Percentiles rank a stretch among this genome's conserved stretches.
These are phyloP conservation scores for Noccaea bulbosa DNA, from an alignment of 345 rosid genomes.

Conservation along the genomic window DNA sequence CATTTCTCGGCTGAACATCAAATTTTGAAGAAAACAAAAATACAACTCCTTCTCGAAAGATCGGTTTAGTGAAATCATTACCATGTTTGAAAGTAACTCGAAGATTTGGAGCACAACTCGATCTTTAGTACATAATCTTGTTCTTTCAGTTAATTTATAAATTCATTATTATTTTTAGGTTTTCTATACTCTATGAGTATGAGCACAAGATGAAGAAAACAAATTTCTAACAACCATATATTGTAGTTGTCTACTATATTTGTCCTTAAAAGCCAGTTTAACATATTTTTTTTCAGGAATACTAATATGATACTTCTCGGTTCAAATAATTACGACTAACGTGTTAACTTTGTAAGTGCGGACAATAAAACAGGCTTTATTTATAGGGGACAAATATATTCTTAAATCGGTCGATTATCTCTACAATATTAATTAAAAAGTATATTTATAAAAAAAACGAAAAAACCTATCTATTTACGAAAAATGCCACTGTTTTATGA, in stretches of 20 bases:
- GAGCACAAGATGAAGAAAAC: not conserved
- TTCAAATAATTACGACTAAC: not conserved
- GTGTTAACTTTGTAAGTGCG: conserved; percentile 15
- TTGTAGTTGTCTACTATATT: not conserved
- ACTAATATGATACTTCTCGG: not conserved
- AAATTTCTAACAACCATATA: not conserved
- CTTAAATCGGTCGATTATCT: not conserved
- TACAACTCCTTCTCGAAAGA: not conserved
- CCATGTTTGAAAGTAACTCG: not conserved
- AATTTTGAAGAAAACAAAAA: not conserved
- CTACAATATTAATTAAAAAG: no score
- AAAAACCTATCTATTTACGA: no score
- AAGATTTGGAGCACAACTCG: not conserved
- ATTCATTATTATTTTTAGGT: not conserved
- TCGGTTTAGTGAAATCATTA: not conserved
- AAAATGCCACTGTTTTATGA: no score
- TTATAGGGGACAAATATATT: not conserved
- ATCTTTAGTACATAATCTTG: not conserved
- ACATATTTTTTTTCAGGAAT: not conserved
- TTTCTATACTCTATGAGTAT: not conserved
- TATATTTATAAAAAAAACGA: no score
- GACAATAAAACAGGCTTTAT: not conserved
- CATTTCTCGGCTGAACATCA: not conserved
- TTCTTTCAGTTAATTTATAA: not conserved
- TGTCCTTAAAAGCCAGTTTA: not conserved